These are phyloP conservation scores for Dacryopinax primogenitus DNA, from an alignment of 768 basidiomycete species.

Conservation along the genomic window DNA sequence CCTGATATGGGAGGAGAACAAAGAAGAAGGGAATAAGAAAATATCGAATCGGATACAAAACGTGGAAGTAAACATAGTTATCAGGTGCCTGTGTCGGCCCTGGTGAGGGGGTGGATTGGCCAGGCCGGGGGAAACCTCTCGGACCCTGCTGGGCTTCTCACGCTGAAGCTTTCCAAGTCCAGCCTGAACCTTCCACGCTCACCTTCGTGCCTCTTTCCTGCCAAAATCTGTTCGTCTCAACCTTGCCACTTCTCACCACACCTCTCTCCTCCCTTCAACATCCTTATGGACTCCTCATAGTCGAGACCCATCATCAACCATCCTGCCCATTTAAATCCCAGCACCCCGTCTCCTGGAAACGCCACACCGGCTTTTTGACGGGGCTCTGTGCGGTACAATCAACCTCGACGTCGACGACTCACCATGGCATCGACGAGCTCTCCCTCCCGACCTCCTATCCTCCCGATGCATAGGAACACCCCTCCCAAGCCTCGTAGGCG, in stretches of 20 bases:
- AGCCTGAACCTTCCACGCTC: background rate
- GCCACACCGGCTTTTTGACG: no score
- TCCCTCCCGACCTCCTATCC: background rate
- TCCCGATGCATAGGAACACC: background rate
- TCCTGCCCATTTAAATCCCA: no score
- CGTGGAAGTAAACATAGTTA: no score
- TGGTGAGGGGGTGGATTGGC: background rate
- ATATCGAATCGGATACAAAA: no score
- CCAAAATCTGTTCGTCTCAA: background rate
- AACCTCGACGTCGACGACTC: background rate
- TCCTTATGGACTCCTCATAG: no score
- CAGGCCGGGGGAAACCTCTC: no score
- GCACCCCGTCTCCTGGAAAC: background rate
- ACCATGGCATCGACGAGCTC: background rate
- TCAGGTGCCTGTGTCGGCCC: no score
- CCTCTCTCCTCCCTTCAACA: no score
- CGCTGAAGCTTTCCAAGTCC: background rate
- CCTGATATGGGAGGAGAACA: no score
- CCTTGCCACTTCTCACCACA: background rate
- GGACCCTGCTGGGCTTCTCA: background rate
- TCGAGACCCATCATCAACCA: no score
- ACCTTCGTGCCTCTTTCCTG: background rate
- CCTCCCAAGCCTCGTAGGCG: background rate
- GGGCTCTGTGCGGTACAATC: background rate
- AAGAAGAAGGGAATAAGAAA: no score